Conservation (phyloP, 805 yeast species). For the Candida parachauliodes region DNA sequence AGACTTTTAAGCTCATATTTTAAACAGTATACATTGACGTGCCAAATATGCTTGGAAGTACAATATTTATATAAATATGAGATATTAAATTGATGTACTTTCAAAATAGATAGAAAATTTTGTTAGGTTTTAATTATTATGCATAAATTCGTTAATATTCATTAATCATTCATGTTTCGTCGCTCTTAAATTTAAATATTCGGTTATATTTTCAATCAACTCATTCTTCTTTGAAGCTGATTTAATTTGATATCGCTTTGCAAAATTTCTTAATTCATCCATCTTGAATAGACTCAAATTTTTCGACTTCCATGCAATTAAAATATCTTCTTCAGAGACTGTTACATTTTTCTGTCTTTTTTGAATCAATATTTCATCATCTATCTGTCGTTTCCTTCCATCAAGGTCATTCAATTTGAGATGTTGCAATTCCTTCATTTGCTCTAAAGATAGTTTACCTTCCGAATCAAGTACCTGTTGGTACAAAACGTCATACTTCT, state of each 20-base stretch:
- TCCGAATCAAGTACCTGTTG: constrained; percentile 14
- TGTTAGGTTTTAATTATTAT: too few relatives aligned
- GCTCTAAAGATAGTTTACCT: constrained; percentile 5
- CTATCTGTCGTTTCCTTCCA: neutral
- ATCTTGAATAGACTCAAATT: constrained; percentile 35
- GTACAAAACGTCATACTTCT: constrained; percentile 19
- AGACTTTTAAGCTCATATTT: too few relatives aligned
- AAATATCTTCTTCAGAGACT: constrained; percentile 32
- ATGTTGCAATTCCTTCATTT: constrained; percentile 8
- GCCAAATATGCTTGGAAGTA: too few relatives aligned
- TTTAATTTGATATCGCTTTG: constrained; percentile 32
- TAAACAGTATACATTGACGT: too few relatives aligned
- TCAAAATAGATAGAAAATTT: too few relatives aligned
- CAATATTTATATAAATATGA: too few relatives aligned
- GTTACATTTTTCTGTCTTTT: constrained; percentile 2
- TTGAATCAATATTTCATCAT: neutral
- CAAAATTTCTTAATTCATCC: constrained; percentile 40
- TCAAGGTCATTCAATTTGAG: constrained; percentile 14
- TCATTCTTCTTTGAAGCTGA: constrained; percentile 40
- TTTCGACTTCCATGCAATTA: constrained; percentile 40
- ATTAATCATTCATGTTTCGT: too few relatives aligned
- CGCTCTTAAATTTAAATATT: constrained; percentile 22
- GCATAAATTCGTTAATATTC: too few relatives aligned
- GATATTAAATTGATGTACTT: too few relatives aligned
- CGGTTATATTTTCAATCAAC: constrained; percentile 38